phyloP scores from a whole-genome alignment of 208 protist genomes.

The Acanthamoeba healyi region DNA sequence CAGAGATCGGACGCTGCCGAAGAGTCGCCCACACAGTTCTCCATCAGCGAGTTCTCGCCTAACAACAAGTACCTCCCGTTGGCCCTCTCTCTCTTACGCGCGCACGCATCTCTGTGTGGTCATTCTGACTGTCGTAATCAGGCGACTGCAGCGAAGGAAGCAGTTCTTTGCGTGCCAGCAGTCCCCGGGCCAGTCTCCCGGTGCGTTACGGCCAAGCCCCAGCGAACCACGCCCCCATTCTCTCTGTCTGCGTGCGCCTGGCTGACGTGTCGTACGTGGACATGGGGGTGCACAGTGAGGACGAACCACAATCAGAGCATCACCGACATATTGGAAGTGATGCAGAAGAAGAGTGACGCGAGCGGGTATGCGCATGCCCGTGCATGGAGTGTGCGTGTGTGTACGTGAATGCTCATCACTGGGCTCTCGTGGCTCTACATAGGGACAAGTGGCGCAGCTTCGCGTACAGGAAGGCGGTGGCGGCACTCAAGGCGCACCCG shows the following conservation, averaged over 20 bases:
- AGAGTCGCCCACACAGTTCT: slow-evolving; percentile 26
- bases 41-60: not conserved
- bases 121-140: not conserved
- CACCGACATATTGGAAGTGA: slow-evolving; percentile 69
- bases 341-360: slow-evolving; percentile 66
- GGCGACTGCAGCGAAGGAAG: slow-evolving; percentile 30
- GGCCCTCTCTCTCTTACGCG: too few species aligned
- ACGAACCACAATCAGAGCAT: slow-evolving; percentile 57
- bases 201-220: not conserved
- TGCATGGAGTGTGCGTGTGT: not conserved
- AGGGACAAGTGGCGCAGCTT: slow-evolving; percentile 71
- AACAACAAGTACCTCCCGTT: not conserved
- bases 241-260: too few species aligned
- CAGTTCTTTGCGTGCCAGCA: slow-evolving; percentile 70
- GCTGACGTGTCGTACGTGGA: not conserved
- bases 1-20: not conserved
- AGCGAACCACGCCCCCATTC: too few species aligned
- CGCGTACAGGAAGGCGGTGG: slow-evolving; percentile 55
- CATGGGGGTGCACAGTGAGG: not conserved
- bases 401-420: not conserved
- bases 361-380: not conserved
- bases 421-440: not conserved
- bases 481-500: slow-evolving; percentile 54
- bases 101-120: too few species aligned
- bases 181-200: slow-evolving; percentile 27